Percentiles rank a stretch among this genome's conserved stretches.
Evolutionary conservation across 371 early-diverging fungal genomes (phyloP).

Genomic region (Mucor racemosus): DNA sequence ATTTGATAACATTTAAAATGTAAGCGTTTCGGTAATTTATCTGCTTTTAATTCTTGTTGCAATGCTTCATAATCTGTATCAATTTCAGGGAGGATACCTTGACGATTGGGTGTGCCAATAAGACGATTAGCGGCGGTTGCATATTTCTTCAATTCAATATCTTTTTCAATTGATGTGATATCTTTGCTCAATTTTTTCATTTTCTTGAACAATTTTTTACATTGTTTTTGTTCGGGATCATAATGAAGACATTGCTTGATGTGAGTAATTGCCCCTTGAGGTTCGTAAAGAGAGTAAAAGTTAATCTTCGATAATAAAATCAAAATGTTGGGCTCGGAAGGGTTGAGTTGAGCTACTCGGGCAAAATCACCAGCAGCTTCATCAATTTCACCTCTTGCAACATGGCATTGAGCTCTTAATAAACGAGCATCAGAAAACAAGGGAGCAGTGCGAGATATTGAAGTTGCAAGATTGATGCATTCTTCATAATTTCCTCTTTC

Average conservation of each 20-base stretch:
- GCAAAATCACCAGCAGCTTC: conserved; percentile 83
- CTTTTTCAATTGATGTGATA: conserved; percentile 31
- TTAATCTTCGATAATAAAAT: conserved; percentile 77
- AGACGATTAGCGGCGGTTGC: conserved; percentile 71
- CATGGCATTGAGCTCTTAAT: conserved; percentile 76
- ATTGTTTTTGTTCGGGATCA: conserved; percentile 89
- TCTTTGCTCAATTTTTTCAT: conserved; percentile 82
- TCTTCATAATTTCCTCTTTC: conserved; percentile 3
- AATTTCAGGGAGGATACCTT: conserved; percentile 56
- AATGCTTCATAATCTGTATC: conserved; percentile 50
- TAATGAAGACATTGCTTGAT: conserved; percentile 85
- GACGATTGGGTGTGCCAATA: conserved; percentile 47
- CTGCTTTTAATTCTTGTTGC: conserved; percentile 36
- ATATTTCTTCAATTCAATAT: conserved; percentile 60
- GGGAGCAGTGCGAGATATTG: conserved; percentile 16
- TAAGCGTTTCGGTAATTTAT: conserved; percentile 57
- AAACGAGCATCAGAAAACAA: conserved; percentile 3
- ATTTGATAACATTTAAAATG: conserved; percentile 57
- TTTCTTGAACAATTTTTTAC: conserved; percentile 73
- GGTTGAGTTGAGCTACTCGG: conserved; percentile 73
- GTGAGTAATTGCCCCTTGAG: conserved; percentile 67
- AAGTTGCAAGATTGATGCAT: conserved; percentile 14
- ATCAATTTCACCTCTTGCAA: conserved; percentile 74
- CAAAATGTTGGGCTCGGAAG: conserved; percentile 64
- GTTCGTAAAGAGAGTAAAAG: conserved; percentile 72